A percentile compares a stretch with the other conserved stretches of the same genome.
Evolutionary conservation across 768 basidiomycete species (phyloP).

Genomic region (Xerocomus spinulosus): DNA sequence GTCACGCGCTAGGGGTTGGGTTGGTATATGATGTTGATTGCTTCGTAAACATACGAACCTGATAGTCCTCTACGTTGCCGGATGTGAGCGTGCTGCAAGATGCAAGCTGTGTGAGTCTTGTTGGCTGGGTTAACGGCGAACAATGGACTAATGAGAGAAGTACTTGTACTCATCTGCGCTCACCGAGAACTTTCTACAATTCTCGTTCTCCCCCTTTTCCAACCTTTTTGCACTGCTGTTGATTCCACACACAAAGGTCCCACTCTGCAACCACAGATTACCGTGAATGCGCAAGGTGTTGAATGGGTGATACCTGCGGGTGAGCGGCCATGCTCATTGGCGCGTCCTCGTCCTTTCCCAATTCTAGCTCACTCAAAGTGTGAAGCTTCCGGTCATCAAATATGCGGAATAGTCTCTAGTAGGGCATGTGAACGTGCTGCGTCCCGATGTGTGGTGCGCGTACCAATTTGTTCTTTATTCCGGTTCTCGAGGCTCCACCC

Average conservation of each 20-base stretch:
- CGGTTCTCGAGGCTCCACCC: conserved; percentile 78
- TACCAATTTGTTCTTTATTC: conserved; percentile 93
- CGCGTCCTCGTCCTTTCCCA: conserved; percentile 81
- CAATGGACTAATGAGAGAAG: conserved; percentile 14
- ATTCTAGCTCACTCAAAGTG: conserved; percentile 62
- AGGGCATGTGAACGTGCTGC: conserved; percentile 5
- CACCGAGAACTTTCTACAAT: conserved; percentile 71
- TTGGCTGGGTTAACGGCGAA: conserved; percentile 8
- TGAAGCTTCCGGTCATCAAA: conserved; percentile 48
- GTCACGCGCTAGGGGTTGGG: conserved; percentile 67
- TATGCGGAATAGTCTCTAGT: conserved; percentile 67
- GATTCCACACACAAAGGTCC: conserved; percentile 75
- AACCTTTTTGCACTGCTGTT: conserved; percentile 70
- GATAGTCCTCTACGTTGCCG: conserved; percentile 71
- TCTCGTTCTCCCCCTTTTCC: conserved; percentile 68
- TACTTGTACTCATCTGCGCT: conserved; percentile 51
- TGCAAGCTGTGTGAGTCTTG: conserved; percentile 27
- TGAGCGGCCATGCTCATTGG: conserved; percentile 93
- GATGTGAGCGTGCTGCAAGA: conserved; percentile 60
- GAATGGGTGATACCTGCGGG: conserved; percentile 42
- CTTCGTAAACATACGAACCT: conserved; percentile 47
- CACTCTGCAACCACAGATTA: conserved; percentile 30
- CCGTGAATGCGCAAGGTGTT: background rate
- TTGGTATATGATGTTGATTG: background rate
- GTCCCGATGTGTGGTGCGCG: background rate